Evolutionary conservation across 2,329 filamentous ascomycete genomes (phyloP).

Genomic region (Colletotrichum falcatum): DNA sequence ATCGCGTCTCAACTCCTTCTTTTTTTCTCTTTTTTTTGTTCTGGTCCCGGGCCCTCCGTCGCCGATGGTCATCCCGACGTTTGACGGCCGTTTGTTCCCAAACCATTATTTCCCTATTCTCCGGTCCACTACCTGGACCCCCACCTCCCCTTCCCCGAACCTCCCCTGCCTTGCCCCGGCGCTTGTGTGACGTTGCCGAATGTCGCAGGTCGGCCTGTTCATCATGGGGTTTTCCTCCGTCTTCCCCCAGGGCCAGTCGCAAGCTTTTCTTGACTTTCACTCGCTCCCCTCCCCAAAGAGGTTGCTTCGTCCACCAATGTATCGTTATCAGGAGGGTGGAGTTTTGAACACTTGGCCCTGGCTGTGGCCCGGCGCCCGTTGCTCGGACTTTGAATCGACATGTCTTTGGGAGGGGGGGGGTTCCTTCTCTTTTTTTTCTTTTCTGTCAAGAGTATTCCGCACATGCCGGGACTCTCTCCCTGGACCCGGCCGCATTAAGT

Average conservation of each 20-base stretch:
- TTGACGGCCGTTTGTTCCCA: not conserved
- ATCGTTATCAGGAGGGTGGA: not conserved
- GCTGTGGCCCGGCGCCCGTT: not conserved
- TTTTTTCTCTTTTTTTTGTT: not conserved
- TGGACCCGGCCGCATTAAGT: slow-evolving; percentile 1
- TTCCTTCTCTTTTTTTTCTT: too few relatives aligned
- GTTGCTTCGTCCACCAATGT: not conserved
- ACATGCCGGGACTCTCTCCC: not conserved
- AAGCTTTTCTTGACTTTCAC: not conserved
- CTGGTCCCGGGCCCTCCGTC: too few relatives aligned
- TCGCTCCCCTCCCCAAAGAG: too few relatives aligned
- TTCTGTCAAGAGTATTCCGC: too few relatives aligned
- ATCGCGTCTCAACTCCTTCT: too few relatives aligned
- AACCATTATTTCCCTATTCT: slow-evolving; percentile 5
- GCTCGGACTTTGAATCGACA: slow-evolving; percentile 2
- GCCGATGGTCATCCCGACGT: not conserved
- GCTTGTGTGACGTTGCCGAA: not conserved
- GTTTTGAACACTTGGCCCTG: not conserved
- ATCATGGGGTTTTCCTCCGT: not conserved
- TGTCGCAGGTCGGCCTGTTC: not conserved
- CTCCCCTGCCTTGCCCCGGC: not conserved
- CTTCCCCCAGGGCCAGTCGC: not conserved
- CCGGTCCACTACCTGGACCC: not conserved
- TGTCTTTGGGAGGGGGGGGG: too few relatives aligned
- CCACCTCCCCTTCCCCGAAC: too few relatives aligned